These are phyloP conservation scores for Pinus tabuliformis DNA, from an alignment of 75 land plant genomes.

Conservation along the genomic window DNA sequence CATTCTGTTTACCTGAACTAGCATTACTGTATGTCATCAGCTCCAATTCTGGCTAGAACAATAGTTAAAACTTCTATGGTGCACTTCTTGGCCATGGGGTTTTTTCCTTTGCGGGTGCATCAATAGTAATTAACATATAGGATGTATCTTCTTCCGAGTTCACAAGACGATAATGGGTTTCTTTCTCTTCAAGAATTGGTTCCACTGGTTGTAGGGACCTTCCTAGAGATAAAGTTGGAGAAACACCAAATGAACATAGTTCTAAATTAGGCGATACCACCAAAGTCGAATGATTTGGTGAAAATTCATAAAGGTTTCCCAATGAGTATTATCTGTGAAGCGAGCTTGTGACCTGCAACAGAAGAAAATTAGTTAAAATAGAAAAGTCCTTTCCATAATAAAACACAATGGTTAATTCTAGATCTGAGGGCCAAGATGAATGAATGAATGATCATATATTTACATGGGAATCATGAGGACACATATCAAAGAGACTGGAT, in stretches of 20 bases:
- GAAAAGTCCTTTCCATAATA: neutral
- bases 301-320: neutral
- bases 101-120: too few relatives aligned
- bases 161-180: too few relatives aligned
- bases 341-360: neutral
- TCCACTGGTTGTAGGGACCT: neutral
- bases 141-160: neutral
- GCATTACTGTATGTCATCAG: neutral
- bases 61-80: neutral
- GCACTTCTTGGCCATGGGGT: too few relatives aligned
- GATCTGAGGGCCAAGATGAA: neutral
- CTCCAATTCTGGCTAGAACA: neutral
- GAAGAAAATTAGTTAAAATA: neutral
- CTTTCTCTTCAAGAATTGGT: too few relatives aligned
- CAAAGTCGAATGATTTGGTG: neutral
- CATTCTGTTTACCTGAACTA: too few relatives aligned
- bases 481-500: slow-evolving; percentile 35
- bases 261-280: neutral
- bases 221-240: neutral
- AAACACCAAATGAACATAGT: neutral
- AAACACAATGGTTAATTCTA: neutral
- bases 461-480: slow-evolving; percentile 3
- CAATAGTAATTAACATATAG: neutral
- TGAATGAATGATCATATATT: neutral
- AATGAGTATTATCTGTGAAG: neutral